Evolutionary conservation across 768 basidiomycete species (phyloP).

Genomic region (Cubamyces sp.): DNA sequence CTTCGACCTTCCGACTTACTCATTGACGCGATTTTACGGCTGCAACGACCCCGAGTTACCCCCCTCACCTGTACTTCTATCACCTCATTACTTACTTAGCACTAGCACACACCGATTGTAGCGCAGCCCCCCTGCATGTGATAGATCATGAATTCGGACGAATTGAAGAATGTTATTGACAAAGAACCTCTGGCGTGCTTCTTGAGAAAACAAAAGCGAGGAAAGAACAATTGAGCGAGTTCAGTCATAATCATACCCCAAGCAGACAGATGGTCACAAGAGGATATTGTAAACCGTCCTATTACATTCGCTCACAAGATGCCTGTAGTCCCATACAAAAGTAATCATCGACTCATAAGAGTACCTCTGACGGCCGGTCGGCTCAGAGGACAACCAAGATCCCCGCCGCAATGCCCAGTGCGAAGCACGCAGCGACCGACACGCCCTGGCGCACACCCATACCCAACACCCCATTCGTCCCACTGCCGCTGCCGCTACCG

Average conservation of each 20-base stretch:
- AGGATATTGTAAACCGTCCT: no score
- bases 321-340: no score
- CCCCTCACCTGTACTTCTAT: conserved; percentile 21
- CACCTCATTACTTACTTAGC: conserved; percentile 9
- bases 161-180: conserved; percentile 2
- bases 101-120: conserved; percentile 6
- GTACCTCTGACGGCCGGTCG: no score
- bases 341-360: no score
- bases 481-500: not conserved
- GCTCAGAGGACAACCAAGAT: not conserved
- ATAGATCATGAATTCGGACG: conserved; percentile 12
- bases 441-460: not conserved
- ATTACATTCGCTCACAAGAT: no score
- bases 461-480: not conserved
- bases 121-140: conserved; percentile 4
- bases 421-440: conserved; percentile 11
- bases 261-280: no score
- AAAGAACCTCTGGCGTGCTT: not conserved
- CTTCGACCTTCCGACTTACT: conserved; percentile 27
- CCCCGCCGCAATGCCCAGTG: conserved; percentile 7
- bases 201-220: not conserved
- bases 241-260: no score
- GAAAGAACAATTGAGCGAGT: no score
- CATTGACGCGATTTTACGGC: conserved; percentile 5
- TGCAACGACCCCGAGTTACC: conserved; percentile 4